phyloP scores from a whole-genome alignment of 352 stramenopile species.

The Pythium plurisporium region DNA sequence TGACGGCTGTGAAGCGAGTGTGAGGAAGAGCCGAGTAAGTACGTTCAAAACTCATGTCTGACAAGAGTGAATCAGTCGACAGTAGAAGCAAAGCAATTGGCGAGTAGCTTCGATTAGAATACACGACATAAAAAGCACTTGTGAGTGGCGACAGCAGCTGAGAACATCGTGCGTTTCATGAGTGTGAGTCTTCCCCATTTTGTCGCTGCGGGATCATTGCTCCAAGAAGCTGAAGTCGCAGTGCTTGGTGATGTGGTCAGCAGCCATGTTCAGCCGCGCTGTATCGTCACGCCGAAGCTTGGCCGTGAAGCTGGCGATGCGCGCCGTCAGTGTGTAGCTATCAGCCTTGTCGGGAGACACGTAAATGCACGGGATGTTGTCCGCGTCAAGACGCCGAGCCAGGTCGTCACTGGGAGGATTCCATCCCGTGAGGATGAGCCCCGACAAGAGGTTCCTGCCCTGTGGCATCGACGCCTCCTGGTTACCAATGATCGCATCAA shows the following conservation, averaged over 20 bases:
- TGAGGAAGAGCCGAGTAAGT: too few species aligned
- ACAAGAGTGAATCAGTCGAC: too few species aligned
- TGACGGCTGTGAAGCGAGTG: too few species aligned
- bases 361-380: slow-evolving; percentile 88
- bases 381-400: slow-evolving; percentile 57
- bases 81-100: too few species aligned
- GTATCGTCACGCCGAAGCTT: slow-evolving; percentile 78
- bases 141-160: too few species aligned
- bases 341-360: slow-evolving; percentile 77
- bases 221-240: slow-evolving; percentile 79
- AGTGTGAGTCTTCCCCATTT: too few species aligned
- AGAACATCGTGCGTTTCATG: too few species aligned
- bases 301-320: slow-evolving; percentile 75
- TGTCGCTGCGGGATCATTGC: slow-evolving; percentile 10
- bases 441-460: slow-evolving; percentile 64
- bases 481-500: slow-evolving; percentile 84
- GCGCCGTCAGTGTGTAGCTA: slow-evolving; percentile 83
- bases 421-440: slow-evolving; percentile 83
- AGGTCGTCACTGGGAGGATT: slow-evolving; percentile 67
- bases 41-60: too few species aligned
- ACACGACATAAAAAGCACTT: too few species aligned
- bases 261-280: slow-evolving; percentile 68
- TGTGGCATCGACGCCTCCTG: slow-evolving; percentile 63
- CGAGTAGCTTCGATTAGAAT: not conserved
- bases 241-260: slow-evolving; percentile 75